These are phyloP conservation scores for Termitomyces sp. DNA, from an alignment of 768 basidiomycete species.

Conservation along the genomic window DNA sequence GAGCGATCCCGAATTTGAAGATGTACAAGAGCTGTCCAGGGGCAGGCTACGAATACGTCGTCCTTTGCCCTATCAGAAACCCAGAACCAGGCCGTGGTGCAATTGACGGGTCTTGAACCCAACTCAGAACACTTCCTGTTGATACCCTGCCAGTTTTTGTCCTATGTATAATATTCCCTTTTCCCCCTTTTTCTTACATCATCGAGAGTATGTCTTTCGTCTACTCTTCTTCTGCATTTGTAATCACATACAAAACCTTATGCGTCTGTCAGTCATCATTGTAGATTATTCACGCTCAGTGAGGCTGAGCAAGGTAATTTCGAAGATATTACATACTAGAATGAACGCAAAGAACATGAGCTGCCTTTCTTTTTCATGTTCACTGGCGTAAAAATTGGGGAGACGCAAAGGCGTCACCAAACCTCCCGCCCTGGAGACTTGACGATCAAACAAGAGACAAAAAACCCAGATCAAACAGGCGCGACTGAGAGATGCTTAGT, in stretches of 20 bases:
- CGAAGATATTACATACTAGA: neutral
- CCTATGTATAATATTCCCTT: conserved; percentile 17
- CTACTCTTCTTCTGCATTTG: neutral
- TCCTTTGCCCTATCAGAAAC: conserved; percentile 29
- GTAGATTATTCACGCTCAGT: neutral
- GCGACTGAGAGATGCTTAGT: neutral
- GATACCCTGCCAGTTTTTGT: conserved; percentile 1
- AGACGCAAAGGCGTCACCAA: too few relatives aligned
- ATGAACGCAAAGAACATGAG: neutral
- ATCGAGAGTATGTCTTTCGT: neutral
- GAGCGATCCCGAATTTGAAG: conserved; percentile 17
- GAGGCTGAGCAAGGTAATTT: too few relatives aligned
- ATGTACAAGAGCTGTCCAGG: conserved; percentile 32
- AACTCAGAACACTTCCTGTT: neutral
- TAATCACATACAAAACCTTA: neutral
- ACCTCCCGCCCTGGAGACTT: too few relatives aligned
- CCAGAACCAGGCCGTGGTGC: conserved; percentile 18
- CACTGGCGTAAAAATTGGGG: too few relatives aligned
- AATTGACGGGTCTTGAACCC: conserved; percentile 6
- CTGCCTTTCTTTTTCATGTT: neutral
- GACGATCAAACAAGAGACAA: too few relatives aligned
- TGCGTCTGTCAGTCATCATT: too few relatives aligned
- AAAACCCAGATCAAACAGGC: neutral
- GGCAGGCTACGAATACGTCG: conserved; percentile 35
- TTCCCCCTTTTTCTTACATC: neutral